Percentiles rank a stretch among this genome's conserved stretches.
These are phyloP conservation scores for Taphrina populina DNA, from an alignment of 1,139 yeast species.

Conservation along the genomic window DNA sequence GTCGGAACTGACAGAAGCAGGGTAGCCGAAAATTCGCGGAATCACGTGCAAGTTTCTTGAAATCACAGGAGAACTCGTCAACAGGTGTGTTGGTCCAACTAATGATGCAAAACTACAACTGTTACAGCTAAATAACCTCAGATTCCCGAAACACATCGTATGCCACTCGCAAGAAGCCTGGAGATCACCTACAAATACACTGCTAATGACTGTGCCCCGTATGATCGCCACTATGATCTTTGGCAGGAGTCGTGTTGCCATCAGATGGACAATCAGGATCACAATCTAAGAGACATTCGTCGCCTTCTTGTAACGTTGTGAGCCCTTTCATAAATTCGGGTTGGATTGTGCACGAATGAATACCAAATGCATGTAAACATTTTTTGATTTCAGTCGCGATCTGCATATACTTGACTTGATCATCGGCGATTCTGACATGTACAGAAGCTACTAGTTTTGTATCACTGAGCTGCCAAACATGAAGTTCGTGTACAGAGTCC, in stretches of 20 bases:
- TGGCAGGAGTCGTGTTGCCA: background rate
- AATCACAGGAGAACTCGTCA: no score
- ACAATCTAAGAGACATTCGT: conserved; percentile 28
- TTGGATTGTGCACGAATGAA: conserved; percentile 92
- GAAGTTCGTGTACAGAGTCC: conserved; percentile 87
- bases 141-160: no score
- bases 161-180: no score
- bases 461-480: conserved; percentile 93
- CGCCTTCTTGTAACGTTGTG: conserved; percentile 9
- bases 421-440: conserved; percentile 66
- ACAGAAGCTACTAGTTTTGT: conserved; percentile 82
- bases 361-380: conserved; percentile 77
- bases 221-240: background rate
- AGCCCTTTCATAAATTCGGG: conserved; percentile 34
- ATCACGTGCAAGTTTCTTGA: no score
- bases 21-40: no score
- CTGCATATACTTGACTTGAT: conserved; percentile 54
- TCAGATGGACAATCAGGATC: conserved; percentile 30
- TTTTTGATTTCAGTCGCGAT: conserved; percentile 75
- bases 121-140: no score
- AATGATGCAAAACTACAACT: no score
- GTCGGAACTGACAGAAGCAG: no score
- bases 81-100: no score
- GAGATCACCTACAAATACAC: no score
- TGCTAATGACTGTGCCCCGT: conserved; percentile 16